phyloP scores from a whole-genome alignment of 805 yeast genomes.

The Kuraishia cidri region DNA sequence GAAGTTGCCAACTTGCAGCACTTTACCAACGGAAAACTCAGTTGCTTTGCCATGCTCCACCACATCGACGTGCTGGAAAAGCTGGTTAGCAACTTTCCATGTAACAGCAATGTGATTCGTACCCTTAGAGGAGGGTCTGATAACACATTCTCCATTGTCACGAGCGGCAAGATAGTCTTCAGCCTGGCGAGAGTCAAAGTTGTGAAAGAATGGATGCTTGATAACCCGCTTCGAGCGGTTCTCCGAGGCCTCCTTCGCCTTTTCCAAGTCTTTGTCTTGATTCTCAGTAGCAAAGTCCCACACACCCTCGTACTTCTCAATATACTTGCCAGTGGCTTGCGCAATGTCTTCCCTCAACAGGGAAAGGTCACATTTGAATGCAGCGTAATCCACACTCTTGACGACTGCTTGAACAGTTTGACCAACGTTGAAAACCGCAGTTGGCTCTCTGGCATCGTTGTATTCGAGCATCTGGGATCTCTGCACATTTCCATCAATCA shows the following conservation, averaged over 20 bases:
- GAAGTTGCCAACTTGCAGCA: constrained; percentile 56
- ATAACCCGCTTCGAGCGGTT: constrained; percentile 67
- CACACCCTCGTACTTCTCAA: constrained; percentile 45
- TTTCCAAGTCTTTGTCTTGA: constrained; percentile 50
- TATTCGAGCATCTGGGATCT: constrained; percentile 35
- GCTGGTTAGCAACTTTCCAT: constrained; percentile 89
- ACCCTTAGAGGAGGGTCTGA: constrained; percentile 92
- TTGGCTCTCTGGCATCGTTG: constrained; percentile 36
- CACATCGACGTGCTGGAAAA: constrained; percentile 88
- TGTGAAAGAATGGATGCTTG: constrained; percentile 86
- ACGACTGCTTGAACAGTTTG: constrained; percentile 87
- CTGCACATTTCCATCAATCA: constrained; percentile 30
- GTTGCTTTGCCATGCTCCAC: constrained; percentile 63
- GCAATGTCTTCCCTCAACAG: constrained; percentile 58
- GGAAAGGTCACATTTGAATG: constrained; percentile 66
- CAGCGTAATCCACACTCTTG: constrained; percentile 59
- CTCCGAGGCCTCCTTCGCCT: constrained; percentile 53
- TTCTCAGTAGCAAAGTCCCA: constrained; percentile 81
- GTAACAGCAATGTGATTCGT: constrained; percentile 83
- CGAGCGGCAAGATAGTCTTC: constrained; percentile 87
- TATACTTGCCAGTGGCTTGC: constrained; percentile 27
- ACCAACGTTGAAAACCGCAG: constrained; percentile 41
- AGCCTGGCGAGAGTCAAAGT: constrained; percentile 79
- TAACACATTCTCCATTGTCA: constrained; percentile 85
- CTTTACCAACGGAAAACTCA: constrained; percentile 51